Conservation (phyloP, 2,329 filamentous ascomycete species). For the Diaporthe vaccinii region DNA sequence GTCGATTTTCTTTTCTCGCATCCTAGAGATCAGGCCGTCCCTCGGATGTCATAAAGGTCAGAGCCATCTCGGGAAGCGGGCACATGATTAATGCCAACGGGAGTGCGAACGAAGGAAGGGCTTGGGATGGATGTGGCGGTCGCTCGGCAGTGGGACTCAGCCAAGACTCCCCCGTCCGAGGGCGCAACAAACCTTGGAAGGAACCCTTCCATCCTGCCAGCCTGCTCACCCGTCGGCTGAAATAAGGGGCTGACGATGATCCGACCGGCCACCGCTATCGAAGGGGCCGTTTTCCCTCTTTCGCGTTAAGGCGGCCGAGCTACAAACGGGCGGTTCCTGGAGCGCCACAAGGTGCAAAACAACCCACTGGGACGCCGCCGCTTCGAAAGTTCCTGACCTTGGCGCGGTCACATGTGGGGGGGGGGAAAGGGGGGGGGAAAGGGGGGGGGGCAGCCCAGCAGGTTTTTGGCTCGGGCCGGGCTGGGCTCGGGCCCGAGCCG, state of each 20-base stretch:
- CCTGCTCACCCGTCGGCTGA: conserved; percentile 1
- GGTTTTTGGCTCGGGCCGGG: conserved; percentile 12
- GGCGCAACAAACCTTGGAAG: neutral
- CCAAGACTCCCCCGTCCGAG: conserved; percentile 8
- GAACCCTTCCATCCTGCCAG: neutral
- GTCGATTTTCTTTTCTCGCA: neutral
- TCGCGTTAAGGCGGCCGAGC: neutral
- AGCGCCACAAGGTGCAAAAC: neutral
- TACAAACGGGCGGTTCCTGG: neutral
- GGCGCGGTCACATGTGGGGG: conserved; percentile 8
- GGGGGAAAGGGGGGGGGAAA: neutral
- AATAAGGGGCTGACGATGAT: neutral
- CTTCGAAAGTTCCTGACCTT: conserved; percentile 1
- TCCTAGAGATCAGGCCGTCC: neutral
- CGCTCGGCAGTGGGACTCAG: conserved; percentile 25
- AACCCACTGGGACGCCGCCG: neutral
- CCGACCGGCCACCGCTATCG: neutral
- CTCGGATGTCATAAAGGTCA: neutral
- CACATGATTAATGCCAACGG: conserved; percentile 28
- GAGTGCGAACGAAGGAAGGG: neutral
- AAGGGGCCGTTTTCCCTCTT: neutral
- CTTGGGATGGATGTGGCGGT: conserved; percentile 14
- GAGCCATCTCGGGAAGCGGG: neutral
- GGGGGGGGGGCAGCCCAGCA: neutral
- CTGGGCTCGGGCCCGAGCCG: neutral